These are phyloP conservation scores for Pseudocercospora eumusae DNA, from an alignment of 2,329 filamentous ascomycete species.

Conservation along the genomic window DNA sequence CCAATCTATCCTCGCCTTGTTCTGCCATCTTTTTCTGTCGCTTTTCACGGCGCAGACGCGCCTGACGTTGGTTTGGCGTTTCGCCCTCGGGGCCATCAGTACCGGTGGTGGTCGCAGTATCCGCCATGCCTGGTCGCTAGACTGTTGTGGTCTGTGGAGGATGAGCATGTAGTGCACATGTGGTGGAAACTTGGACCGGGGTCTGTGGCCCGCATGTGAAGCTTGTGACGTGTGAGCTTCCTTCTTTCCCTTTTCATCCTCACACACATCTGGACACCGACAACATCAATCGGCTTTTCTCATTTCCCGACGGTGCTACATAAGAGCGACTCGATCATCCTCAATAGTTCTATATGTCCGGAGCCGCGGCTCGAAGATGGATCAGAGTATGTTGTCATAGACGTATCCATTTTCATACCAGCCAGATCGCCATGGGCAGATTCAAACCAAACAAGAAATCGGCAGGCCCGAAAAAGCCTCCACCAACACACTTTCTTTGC, in stretches of 20 bases:
- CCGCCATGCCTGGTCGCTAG: conserved; percentile 32
- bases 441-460: conserved; percentile 13
- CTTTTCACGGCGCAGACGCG: conserved; percentile 74
- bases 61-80: conserved; percentile 57
- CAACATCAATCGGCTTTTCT: background rate
- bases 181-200: background rate
- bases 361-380: background rate
- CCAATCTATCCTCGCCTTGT: conserved; percentile 68
- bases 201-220: background rate
- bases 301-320: background rate
- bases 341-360: background rate
- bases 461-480: conserved; percentile 42
- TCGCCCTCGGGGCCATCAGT: conserved; percentile 36
- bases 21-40: conserved; percentile 76
- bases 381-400: background rate
- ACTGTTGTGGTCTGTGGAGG: background rate
- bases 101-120: conserved; percentile 31
- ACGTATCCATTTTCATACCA: background rate
- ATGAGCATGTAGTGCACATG: background rate
- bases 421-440: conserved; percentile 1
- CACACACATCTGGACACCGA: background rate
- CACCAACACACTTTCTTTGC: conserved; percentile 73
- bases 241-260: background rate
- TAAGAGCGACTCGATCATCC: background rate
- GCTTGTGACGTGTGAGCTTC: background rate